Evolutionary conservation across 371 early-diverging fungal species (phyloP), one percentile per base, ranked within the genome.

Genomic region (Apophysomyces sp.): DNA sequence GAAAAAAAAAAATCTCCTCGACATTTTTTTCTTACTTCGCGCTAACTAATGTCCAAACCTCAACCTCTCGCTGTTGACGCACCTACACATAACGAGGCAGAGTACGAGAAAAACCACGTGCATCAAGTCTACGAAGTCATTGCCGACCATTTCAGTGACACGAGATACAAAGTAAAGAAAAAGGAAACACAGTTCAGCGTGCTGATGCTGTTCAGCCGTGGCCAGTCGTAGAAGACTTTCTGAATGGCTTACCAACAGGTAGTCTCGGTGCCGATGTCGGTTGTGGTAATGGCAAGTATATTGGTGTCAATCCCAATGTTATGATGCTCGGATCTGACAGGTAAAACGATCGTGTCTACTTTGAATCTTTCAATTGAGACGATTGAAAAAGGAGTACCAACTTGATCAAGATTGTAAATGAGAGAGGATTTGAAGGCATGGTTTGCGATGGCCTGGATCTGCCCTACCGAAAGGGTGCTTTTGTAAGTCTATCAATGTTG

Each of bases 231-330:
- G 94, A 94, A 61, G 69, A 80, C 26, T 98, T 95, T 63, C 71
- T 98, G 5, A 71, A 70, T 32, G 73, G 67, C 1, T 72, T 86
- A 61, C 77, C 83, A 0, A 21, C 64, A 3, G 96, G 94, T 1
- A 87, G 88, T 57, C 34, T 98, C 0, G 97, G 96, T 12, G 94
- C 90, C 7, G 99, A 98, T 78, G 87, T 97, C 6, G 98, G 99
- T 16, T 97, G 98, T 71, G 99, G 99, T 16, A 98, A 98, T 79
- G 99, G 99, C 52, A 98, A 98, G 74, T 97, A 98, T 68, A 78
- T 98, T 67, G 92, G 91, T 18, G 91, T 96, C 12, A 94, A 94
- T 65, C 79, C 75, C 6, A 81, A 87, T 31, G 63, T 94, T 15
- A 74, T 86, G 57, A 87, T 89, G 51, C 66, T 94, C 27, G 98